phyloP scores from a whole-genome alignment of 305 asterid genomes.

The Plantago rigida region DNA sequence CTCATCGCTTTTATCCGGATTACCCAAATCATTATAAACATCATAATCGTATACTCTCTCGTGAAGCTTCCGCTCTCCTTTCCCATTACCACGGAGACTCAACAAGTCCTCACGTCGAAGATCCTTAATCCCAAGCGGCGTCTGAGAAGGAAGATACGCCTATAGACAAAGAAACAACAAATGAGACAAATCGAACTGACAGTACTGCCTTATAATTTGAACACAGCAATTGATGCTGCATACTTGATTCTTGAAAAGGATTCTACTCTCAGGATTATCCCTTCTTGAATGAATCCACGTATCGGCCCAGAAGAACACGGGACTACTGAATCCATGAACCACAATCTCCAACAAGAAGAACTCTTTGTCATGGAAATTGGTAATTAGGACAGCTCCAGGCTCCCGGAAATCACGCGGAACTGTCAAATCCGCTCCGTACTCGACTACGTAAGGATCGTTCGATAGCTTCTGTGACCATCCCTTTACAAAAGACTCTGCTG shows the following conservation, averaged over 20 bases:
- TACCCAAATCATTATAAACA: slow-evolving; percentile 70
- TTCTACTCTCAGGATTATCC: slow-evolving; percentile 55
- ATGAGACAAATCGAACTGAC: not conserved
- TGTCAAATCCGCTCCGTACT: slow-evolving; percentile 48
- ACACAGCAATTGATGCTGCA: slow-evolving; percentile 1
- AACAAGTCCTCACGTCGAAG: slow-evolving; percentile 54
- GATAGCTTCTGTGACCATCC: slow-evolving; percentile 61
- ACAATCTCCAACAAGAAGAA: slow-evolving; percentile 54
- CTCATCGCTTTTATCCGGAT: slow-evolving; percentile 60
- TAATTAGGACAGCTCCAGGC: slow-evolving; percentile 61
- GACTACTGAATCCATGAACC: slow-evolving; percentile 57
- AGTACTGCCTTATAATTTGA: no score
- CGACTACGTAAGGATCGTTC: slow-evolving; percentile 45
- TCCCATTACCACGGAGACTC: slow-evolving; percentile 58
- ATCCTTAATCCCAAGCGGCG: slow-evolving; percentile 62
- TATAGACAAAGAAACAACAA: slow-evolving; percentile 20
- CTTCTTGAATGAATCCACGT: slow-evolving; percentile 73
- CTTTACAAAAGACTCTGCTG: slow-evolving; percentile 51
- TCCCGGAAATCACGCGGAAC: slow-evolving; percentile 59
- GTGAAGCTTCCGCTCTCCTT: slow-evolving; percentile 54
- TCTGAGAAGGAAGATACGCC: slow-evolving; percentile 67
- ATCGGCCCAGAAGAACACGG: slow-evolving; percentile 48
- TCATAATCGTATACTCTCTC: slow-evolving; percentile 74
- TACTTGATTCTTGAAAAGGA: slow-evolving; percentile 66
- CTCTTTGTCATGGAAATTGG: slow-evolving; percentile 67